Evolutionary conservation across 73 alveolate species (phyloP), one percentile per base, ranked within the genome.

Genomic region (Urostyla sp.): DNA sequence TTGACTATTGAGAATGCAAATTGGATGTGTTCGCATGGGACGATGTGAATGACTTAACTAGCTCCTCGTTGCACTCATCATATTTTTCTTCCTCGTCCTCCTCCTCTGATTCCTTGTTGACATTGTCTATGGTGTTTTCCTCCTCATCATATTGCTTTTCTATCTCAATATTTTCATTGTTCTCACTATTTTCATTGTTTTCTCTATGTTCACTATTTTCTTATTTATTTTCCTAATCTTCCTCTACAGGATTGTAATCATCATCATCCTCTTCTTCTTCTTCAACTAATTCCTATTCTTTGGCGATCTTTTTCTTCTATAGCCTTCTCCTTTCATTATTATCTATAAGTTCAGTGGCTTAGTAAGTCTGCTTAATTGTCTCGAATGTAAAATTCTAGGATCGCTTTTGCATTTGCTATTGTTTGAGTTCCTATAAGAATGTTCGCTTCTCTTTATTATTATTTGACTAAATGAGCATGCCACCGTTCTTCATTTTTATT

Each of bases 81-180:
- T 59, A n/a, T 18, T 34, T 60, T 28, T 38, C 60, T 38, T 34
- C 60, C 37, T 40, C 79, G 24, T 15, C 24, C 49, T 63, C 30
- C 4, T 63, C 79, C 13, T 63, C 37, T 5, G 32, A 3, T 10
- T 15, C 24, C 1, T 58, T 27, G 2, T 7, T 20, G 15, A 55
- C 30, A 13, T 8, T 24, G 5, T 10, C 6, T 4, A 13, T 55
- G 46, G 45, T 38, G 50, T 38, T 38, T 60, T 38, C 44, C 60
- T 63, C 79, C 6, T 55, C 72, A 11, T 55, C 72, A 38, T 63
- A 57, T 60, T 60, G 44, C 2, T 46, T 45, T 63, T 37, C 53
- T 5, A 23, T 49, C 7, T 63, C 79, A 6, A 40, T 40, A 52
- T 58, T 32, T 18, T 13, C 6, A 18, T 27, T 55, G 24, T 55